A percentile compares a stretch with the other conserved stretches of the same genome.
Conservation (phyloP, 495 filamentous ascomycete species). For the Tuber microsphaerosporum region DNA sequence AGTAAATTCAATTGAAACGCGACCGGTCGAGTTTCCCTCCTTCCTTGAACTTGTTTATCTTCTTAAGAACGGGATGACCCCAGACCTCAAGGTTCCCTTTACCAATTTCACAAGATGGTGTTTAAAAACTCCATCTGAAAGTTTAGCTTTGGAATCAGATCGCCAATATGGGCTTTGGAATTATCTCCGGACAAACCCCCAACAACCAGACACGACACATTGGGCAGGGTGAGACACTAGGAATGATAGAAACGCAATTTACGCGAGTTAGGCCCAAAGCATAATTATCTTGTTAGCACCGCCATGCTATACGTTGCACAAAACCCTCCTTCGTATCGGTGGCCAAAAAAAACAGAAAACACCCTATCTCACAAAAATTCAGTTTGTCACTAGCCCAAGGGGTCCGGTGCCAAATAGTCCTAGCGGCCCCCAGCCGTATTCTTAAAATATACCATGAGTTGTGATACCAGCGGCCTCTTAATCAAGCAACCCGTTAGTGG, state of each 20-base stretch:
- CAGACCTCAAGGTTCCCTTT: not conserved
- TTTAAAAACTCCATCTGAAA: not conserved
- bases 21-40: not conserved
- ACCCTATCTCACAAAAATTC: not conserved
- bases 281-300: not conserved
- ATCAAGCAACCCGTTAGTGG: not conserved
- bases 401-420: not conserved
- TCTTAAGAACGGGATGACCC: not conserved
- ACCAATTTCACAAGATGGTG: not conserved
- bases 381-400: not conserved
- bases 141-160: not conserved
- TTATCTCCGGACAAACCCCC: not conserved
- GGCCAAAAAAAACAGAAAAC: not conserved
- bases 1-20: not conserved
- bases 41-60: not conserved
- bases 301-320: not conserved
- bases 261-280: not conserved
- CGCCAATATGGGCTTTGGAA: not conserved
- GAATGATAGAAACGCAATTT: not conserved
- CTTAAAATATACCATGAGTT: not conserved
- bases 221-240: not conserved
- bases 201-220: not conserved
- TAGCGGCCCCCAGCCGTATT: not conserved
- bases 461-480: not conserved
- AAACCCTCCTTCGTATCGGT: not conserved